Evolutionary conservation across 805 yeast species (phyloP).

Genomic region (Suhomyces vadensis): DNA sequence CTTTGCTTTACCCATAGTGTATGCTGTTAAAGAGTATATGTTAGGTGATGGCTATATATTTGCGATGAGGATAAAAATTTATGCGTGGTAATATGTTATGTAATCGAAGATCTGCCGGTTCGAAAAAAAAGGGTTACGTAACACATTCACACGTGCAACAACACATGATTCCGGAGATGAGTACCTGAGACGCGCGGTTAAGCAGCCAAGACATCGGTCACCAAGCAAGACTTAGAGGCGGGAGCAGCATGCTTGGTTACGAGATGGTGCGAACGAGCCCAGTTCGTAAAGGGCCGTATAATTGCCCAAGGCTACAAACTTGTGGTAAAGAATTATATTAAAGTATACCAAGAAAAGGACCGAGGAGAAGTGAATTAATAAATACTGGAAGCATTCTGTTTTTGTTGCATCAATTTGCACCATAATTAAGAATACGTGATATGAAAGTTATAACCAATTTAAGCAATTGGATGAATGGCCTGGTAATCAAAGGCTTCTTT

Average conservation of each 20-base stretch:
- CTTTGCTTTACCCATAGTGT: constrained; percentile 88
- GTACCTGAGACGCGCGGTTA: background rate
- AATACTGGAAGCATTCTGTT: background rate
- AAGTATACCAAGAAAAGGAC: background rate
- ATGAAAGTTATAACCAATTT: background rate
- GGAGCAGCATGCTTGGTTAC: no score
- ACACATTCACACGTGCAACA: no score
- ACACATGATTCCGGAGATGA: background rate
- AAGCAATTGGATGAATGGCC: background rate
- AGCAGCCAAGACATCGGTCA: no score
- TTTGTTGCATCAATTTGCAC: no score
- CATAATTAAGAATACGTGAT: no score
- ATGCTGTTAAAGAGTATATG: background rate
- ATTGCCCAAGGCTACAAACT: background rate
- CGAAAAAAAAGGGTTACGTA: no score
- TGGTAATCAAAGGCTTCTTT: constrained; percentile 32
- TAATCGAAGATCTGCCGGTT: background rate
- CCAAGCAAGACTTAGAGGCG: no score
- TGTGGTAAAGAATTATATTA: background rate
- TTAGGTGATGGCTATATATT: background rate
- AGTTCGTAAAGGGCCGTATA: background rate
- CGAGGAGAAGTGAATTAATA: constrained; percentile 5
- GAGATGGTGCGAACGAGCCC: background rate
- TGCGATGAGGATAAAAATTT: constrained; percentile 12
- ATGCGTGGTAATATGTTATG: background rate